phyloP scores from a whole-genome alignment of 495 filamentous ascomycete species.

The Usnea hakonensis region DNA sequence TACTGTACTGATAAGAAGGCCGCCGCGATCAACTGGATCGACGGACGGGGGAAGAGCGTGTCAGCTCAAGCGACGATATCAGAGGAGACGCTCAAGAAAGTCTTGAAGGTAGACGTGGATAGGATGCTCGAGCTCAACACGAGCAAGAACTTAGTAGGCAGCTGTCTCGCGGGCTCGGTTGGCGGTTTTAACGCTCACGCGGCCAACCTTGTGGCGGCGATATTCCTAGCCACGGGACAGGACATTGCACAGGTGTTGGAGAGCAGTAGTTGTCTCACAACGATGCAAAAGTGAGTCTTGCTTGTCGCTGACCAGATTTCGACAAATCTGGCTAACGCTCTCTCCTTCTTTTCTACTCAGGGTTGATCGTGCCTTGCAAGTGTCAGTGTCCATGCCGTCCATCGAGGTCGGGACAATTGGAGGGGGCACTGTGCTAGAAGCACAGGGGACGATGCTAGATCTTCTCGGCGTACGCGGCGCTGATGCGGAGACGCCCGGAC shows the following conservation, averaged over 20 bases:
- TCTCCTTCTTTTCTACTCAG: no score
- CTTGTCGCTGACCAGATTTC: not conserved
- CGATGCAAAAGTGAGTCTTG: constrained; percentile 95
- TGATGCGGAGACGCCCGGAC: constrained; percentile 81
- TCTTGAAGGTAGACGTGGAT: constrained; percentile 88
- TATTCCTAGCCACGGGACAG: constrained; percentile 95
- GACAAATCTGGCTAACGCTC: constrained; percentile 31
- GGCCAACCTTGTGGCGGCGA: constrained; percentile 91
- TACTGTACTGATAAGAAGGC: constrained; percentile 99
- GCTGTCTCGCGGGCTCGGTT: constrained; percentile 90
- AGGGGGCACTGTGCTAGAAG: constrained; percentile 92
- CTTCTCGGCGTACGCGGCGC: constrained; percentile 86
- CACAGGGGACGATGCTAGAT: constrained; percentile 92
- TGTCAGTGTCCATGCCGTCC: constrained; percentile 92
- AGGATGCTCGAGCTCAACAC: constrained; percentile 85
- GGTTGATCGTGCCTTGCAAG: constrained; percentile 79
- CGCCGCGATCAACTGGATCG: constrained; percentile 97
- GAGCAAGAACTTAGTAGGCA: constrained; percentile 91
- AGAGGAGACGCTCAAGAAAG: constrained; percentile 70
- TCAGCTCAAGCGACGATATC: constrained; percentile 97
- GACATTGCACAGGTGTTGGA: constrained; percentile 97
- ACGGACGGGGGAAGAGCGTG: constrained; percentile 92
- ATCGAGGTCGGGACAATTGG: constrained; percentile 96
- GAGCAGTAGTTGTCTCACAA: constrained; percentile 93
- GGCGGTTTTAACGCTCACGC: constrained; percentile 98